phyloP scores from a whole-genome alignment of 306 rosid genomes.

The Sesbania bispinosa region DNA sequence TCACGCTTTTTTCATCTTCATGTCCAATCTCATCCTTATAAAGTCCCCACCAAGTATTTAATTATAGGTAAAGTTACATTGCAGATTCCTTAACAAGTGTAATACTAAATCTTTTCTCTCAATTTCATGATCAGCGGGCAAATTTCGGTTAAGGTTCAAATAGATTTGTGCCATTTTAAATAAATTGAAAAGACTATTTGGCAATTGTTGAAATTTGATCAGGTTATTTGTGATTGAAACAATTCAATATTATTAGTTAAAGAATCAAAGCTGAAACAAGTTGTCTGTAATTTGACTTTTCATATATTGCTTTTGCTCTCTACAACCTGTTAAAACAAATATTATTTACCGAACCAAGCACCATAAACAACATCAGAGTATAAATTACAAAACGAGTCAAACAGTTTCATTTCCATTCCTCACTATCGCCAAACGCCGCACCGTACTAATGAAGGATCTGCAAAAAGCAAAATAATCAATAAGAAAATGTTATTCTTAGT shows the following conservation, averaged over 20 bases:
- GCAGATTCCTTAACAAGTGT: neutral
- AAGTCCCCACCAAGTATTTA: neutral
- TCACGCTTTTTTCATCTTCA: neutral
- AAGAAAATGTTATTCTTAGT: conserved; percentile 8
- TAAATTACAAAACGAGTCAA: neutral
- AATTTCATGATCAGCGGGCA: neutral
- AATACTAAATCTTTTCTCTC: neutral
- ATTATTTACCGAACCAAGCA: conserved; percentile 8
- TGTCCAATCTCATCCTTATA: neutral
- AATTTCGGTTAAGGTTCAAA: neutral
- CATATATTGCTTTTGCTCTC: neutral
- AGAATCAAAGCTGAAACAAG: conserved; percentile 16
- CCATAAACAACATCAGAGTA: conserved; percentile 14
- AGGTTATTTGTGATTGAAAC: conserved; percentile 2
- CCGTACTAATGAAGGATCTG: conserved; percentile 37
- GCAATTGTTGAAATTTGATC: neutral
- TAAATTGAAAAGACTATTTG: neutral
- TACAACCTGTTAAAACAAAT: neutral
- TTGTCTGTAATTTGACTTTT: neutral
- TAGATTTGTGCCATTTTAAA: neutral
- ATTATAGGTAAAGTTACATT: conserved; percentile 2
- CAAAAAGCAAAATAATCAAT: conserved; percentile 33
- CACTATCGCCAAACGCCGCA: conserved; percentile 35
- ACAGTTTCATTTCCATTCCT: conserved; percentile 22
- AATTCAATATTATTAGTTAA: neutral